These are phyloP conservation scores for Medicago lupulina DNA, from an alignment of 306 rosid genomes.

Conservation along the genomic window DNA sequence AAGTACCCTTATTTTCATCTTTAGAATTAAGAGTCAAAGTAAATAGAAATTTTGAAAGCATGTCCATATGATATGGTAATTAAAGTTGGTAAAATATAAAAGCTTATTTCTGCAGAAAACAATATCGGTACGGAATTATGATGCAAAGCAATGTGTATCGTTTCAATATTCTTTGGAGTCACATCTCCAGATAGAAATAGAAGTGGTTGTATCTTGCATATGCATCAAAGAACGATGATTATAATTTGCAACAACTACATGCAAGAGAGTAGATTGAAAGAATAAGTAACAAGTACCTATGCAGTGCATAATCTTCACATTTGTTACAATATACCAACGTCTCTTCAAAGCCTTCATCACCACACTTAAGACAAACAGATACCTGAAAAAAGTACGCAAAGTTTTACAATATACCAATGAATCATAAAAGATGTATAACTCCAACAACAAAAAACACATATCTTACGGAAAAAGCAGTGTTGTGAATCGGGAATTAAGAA, in stretches of 20 bases:
- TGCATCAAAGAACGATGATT: slow-evolving; percentile 16
- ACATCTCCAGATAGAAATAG: neutral
- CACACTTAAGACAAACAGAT: slow-evolving; percentile 47
- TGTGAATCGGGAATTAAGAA: slow-evolving; percentile 5
- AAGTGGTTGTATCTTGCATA: neutral
- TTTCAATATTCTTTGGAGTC: slow-evolving; percentile 20
- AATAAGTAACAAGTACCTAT: slow-evolving; percentile 40
- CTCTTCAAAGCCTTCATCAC: slow-evolving; percentile 44
- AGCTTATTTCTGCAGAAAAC: slow-evolving; percentile 29
- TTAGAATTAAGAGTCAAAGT: neutral
- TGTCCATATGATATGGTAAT: no score
- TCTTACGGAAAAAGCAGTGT: neutral
- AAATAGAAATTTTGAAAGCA: no score
- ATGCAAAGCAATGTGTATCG: neutral
- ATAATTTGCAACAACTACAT: slow-evolving; percentile 15
- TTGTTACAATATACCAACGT: slow-evolving; percentile 37
- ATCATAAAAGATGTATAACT: slow-evolving; percentile 1
- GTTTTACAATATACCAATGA: neutral
- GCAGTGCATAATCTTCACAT: slow-evolving; percentile 42
- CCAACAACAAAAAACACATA: neutral
- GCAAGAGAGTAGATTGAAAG: slow-evolving; percentile 3
- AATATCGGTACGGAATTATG: slow-evolving; percentile 24
- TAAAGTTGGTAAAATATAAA: no score
- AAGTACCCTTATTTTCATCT: neutral
- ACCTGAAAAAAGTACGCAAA: slow-evolving; percentile 36